Evolutionary conservation across 2,329 filamentous ascomycete species (phyloP).

Genomic region (Claviceps quebecensis): DNA sequence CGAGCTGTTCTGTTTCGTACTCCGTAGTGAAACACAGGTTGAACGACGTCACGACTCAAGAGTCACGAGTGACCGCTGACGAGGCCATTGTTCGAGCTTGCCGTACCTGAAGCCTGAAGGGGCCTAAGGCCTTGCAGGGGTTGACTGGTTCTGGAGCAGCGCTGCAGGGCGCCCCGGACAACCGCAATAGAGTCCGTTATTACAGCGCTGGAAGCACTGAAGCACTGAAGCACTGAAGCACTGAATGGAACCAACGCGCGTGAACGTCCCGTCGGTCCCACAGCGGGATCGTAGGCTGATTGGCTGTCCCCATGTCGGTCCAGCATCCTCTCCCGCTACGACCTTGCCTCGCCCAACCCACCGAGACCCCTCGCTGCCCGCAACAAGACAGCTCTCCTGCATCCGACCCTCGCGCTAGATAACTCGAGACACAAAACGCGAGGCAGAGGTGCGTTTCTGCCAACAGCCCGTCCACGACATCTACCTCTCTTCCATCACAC

Average conservation of each 20-base stretch:
- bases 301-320: background rate
- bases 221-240: background rate
- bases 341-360: background rate
- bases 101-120: no score
- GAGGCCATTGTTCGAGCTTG: no score
- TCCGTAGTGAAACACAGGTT: no score
- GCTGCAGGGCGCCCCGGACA: no score
- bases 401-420: constrained; percentile 4
- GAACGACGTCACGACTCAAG: no score
- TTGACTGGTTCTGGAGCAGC: no score
- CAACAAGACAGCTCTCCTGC: constrained; percentile 3
- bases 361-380: background rate
- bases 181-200: background rate
- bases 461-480: background rate
- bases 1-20: no score
- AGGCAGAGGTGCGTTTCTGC: background rate
- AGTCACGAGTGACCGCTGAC: no score
- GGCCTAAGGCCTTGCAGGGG: no score
- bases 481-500: background rate
- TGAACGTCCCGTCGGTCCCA: background rate
- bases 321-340: background rate
- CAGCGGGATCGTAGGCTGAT: background rate
- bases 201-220: background rate
- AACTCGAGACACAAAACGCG: background rate
- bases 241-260: background rate